Base-by-base conservation (phyloP, 495 filamentous ascomycete genomes). In the Hyaloscypha finlandica region DNA sequence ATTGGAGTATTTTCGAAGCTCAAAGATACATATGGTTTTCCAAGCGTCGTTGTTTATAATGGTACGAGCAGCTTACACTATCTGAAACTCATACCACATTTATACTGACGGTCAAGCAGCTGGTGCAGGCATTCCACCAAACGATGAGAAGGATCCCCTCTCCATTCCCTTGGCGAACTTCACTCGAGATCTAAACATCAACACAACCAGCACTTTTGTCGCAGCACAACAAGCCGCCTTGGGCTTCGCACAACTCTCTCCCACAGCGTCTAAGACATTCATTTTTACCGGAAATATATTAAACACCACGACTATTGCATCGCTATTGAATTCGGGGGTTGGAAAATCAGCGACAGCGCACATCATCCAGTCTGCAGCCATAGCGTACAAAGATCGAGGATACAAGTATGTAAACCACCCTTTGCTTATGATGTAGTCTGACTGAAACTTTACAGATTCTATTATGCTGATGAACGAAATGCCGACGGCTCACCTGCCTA, bases 1-100 rank as follows among this genome's bases (percentile, higher is more conserved):
- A 63, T 67, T 45, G 67, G 61, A 12, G 73, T 73, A 39, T 83
- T 83, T 69, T 61, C 71, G 12, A 77, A 78, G 57, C 76, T 81
- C 48, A 78, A 76, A 61, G 45, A 61, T 51, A 20, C 42, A 33
- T 65, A 80, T 8, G 80, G 80, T 64, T 19, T 74, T 37, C 82
- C 82, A 58, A 78, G 73, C 64, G 81, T 83, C 20, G 82, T 84
- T 22, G 73, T 84, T 20, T 84, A 83, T 69, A 84, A 84, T 74
- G 80, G 81, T 82, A 73, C 35, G 4, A 48, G 12, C 51, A 59
- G 31, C 19, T 59, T 33, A 64, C 52, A 71, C 16, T 69, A 54
- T 35, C 25, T 33, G 59, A 32, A 65, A 57, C 67, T 42, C 29
- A 58, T 68, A 56, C 53, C 30, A 42, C 58, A 52, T 16, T 48